phyloP scores from a whole-genome alignment of 441 rosid species.

The Populus hybrid region DNA sequence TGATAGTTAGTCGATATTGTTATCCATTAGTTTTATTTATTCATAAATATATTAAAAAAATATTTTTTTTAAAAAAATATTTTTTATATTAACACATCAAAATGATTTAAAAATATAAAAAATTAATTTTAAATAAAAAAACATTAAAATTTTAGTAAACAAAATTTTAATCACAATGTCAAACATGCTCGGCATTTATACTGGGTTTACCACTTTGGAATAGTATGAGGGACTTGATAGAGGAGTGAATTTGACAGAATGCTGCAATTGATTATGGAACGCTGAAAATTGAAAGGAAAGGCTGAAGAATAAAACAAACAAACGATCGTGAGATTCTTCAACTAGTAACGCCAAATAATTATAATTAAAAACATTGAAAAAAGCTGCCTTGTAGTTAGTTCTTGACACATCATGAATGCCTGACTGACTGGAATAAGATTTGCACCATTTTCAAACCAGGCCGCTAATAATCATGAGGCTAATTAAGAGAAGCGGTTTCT shows the following conservation, averaged over 20 bases:
- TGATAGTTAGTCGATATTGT: not conserved
- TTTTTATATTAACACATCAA: too few relatives aligned
- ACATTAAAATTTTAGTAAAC: too few relatives aligned
- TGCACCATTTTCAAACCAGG: not conserved
- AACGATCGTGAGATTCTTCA: not conserved
- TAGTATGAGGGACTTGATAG: not conserved
- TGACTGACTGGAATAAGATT: not conserved
- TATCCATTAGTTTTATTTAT: not conserved
- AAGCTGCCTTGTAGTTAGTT: not conserved
- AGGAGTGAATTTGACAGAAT: not conserved
- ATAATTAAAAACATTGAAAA: not conserved
- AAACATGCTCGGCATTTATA: too few relatives aligned
- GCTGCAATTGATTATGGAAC: not conserved
- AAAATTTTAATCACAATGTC: too few relatives aligned
- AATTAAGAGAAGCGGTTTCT: slow-evolving; percentile 4
- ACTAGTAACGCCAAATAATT: too few relatives aligned
- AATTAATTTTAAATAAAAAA: too few relatives aligned
- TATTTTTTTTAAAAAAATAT: too few relatives aligned
- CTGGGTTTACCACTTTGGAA: not conserved
- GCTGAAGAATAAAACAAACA: not conserved
- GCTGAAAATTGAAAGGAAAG: not conserved
- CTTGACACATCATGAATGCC: not conserved
- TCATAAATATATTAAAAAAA: too few relatives aligned
- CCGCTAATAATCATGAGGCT: not conserved
- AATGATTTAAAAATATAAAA: too few relatives aligned